phyloP scores from a whole-genome alignment of 2,329 filamentous ascomycete genomes.

The Colletotrichum cereale region DNA sequence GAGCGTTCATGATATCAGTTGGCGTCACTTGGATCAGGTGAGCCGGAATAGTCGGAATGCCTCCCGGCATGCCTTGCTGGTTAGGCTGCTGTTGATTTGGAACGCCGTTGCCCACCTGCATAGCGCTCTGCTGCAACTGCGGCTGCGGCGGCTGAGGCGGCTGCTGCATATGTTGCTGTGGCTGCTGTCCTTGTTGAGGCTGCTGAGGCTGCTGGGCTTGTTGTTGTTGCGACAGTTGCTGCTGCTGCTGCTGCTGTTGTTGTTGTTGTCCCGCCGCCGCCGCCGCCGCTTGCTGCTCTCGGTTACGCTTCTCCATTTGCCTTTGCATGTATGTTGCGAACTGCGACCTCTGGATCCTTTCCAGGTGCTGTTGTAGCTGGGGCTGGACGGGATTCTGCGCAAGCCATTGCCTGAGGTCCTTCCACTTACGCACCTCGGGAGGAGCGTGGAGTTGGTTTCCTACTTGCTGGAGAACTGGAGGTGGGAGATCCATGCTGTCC shows the following conservation, averaged over 20 bases:
- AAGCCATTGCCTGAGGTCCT: slow-evolving; percentile 59
- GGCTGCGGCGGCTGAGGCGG: slow-evolving; percentile 41
- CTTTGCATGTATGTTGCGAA: slow-evolving; percentile 48
- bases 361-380: slow-evolving; percentile 50
- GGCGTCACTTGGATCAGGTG: slow-evolving; percentile 44
- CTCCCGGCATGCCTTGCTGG: slow-evolving; percentile 42
- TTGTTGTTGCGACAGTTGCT: slow-evolving; percentile 40
- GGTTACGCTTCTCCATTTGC: slow-evolving; percentile 39
- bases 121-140: slow-evolving; percentile 38
- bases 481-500: slow-evolving; percentile 63
- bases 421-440: slow-evolving; percentile 62
- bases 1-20: slow-evolving; percentile 45
- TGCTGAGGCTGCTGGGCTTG: slow-evolving; percentile 48
- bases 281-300: slow-evolving; percentile 43
- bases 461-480: slow-evolving; percentile 49
- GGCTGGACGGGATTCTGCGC: slow-evolving; percentile 52
- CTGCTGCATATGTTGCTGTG: slow-evolving; percentile 41
- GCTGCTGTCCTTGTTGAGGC: slow-evolving; percentile 42
- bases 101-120: slow-evolving; percentile 25
- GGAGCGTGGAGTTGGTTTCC: slow-evolving; percentile 49
- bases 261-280: slow-evolving; percentile 42
- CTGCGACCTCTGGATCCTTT: slow-evolving; percentile 53
- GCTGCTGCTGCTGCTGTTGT: slow-evolving; percentile 21
- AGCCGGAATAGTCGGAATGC: slow-evolving; percentile 41
- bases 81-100: slow-evolving; percentile 25